Conservation (phyloP, 2,329 filamentous ascomycete genomes). For the Penicillium sp. region DNA sequence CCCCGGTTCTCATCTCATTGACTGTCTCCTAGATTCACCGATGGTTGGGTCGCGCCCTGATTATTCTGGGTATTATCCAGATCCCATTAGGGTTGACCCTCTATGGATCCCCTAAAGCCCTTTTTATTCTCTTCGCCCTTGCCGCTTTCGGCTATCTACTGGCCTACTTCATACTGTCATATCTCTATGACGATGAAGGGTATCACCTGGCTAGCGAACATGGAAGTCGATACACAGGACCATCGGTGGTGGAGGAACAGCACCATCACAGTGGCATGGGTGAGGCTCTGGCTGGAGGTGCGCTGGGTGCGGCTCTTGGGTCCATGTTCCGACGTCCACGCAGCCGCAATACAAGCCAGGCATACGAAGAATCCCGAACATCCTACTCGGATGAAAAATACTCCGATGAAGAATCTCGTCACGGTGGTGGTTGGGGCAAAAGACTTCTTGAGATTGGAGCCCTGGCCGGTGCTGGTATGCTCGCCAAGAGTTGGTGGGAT, state of each 20-base stretch:
- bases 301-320: conserved; percentile 57
- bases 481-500: conserved; percentile 60
- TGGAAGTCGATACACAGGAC: conserved; percentile 54
- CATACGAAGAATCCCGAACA: conserved; percentile 49
- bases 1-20: conserved; percentile 2
- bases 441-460: conserved; percentile 61
- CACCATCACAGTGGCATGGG: conserved; percentile 46
- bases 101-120: conserved; percentile 80
- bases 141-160: conserved; percentile 71
- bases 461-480: conserved; percentile 59
- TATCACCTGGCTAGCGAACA: conserved; percentile 55
- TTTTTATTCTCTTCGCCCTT: conserved; percentile 82
- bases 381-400: conserved; percentile 67
- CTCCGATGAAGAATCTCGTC: conserved; percentile 49
- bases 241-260: conserved; percentile 51
- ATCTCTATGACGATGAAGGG: conserved; percentile 55
- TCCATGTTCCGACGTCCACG: conserved; percentile 48
- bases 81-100: conserved; percentile 85
- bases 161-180: conserved; percentile 76
- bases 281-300: conserved; percentile 47
- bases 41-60: conserved; percentile 76
- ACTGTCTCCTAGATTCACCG: conserved; percentile 68
- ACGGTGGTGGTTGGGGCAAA: conserved; percentile 55
- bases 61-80: conserved; percentile 79
- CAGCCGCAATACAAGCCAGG: conserved; percentile 45